Evolutionary conservation across 805 yeast genomes (phyloP).

Genomic region (Teunomyces tritomae): DNA sequence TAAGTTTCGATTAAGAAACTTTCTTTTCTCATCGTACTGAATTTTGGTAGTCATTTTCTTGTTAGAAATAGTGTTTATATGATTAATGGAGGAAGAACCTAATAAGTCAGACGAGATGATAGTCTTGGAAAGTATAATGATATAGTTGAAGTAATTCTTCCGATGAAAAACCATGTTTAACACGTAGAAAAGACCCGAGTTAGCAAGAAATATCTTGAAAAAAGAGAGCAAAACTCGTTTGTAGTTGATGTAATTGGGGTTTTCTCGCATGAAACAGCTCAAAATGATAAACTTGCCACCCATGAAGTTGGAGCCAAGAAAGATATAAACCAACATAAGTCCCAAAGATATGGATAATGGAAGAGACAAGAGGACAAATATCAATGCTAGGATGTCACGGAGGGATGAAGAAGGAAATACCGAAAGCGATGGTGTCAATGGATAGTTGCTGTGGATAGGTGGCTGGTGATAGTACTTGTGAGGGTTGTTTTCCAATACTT

Average conservation of each 20-base stretch:
- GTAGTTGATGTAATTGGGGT: constrained; percentile 4
- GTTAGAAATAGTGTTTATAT: constrained; percentile 10
- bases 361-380: constrained; percentile 12
- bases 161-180: constrained; percentile 7
- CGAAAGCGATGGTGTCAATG: constrained; percentile 7
- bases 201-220: constrained; percentile 4
- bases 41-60: constrained; percentile 9
- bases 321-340: constrained; percentile 10
- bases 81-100: constrained; percentile 11
- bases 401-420: constrained; percentile 10
- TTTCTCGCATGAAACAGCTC: constrained; percentile 6
- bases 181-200: constrained; percentile 5
- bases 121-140: constrained; percentile 13
- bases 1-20: constrained; percentile 7
- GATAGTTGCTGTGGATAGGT: constrained; percentile 7
- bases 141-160: constrained; percentile 12
- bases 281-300: constrained; percentile 13
- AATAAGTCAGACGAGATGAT: constrained; percentile 14
- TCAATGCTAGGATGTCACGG: constrained; percentile 12
- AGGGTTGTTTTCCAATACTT: background rate
- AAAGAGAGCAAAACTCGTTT: background rate
- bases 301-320: constrained; percentile 11
- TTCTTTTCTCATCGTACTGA: constrained; percentile 9
- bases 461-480: constrained; percentile 9
- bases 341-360: constrained; percentile 11